phyloP scores from a whole-genome alignment of 164 flowering plant species.

The Paratinospora sagittata region DNA sequence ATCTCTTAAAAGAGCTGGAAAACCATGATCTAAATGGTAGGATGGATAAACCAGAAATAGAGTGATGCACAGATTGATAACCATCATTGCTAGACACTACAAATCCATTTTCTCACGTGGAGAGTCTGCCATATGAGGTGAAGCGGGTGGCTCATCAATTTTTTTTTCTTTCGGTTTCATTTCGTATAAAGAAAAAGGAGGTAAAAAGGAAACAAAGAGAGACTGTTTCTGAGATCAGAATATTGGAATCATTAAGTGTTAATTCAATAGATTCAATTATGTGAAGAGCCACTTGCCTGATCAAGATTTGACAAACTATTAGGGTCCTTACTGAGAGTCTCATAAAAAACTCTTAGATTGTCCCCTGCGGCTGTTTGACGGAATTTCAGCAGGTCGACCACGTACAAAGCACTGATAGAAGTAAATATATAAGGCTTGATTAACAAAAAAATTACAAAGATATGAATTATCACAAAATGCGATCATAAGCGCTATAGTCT shows the following conservation, averaged over 20 bases:
- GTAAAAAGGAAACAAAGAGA: not conserved
- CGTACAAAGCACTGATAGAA: constrained; percentile 87
- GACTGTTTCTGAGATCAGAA: not conserved
- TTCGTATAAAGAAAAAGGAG: too few relatives aligned
- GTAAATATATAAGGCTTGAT: constrained; percentile 5
- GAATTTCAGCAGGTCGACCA: constrained; percentile 87
- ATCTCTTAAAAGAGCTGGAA: too few relatives aligned
- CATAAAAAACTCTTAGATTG: constrained; percentile 87
- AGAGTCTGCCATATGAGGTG: too few relatives aligned
- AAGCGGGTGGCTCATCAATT: not conserved
- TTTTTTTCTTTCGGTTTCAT: not conserved
- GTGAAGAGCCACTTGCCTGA: constrained; percentile 43
- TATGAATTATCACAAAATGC: not conserved
- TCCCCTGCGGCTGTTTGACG: constrained; percentile 99
- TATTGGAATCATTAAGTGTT: not conserved
- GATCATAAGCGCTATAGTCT: not conserved
- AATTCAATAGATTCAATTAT: not conserved
- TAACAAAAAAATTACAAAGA: not conserved
- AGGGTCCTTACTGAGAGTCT: constrained; percentile 97
- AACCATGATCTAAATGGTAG: too few relatives aligned
- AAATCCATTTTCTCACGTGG: too few relatives aligned
- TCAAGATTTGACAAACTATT: constrained; percentile 94
- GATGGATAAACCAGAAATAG: too few relatives aligned
- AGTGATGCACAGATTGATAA: too few relatives aligned
- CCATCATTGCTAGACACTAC: too few relatives aligned